phyloP scores from a whole-genome alignment of 2,329 filamentous ascomycete genomes.

The Colletotrichum incanum region DNA sequence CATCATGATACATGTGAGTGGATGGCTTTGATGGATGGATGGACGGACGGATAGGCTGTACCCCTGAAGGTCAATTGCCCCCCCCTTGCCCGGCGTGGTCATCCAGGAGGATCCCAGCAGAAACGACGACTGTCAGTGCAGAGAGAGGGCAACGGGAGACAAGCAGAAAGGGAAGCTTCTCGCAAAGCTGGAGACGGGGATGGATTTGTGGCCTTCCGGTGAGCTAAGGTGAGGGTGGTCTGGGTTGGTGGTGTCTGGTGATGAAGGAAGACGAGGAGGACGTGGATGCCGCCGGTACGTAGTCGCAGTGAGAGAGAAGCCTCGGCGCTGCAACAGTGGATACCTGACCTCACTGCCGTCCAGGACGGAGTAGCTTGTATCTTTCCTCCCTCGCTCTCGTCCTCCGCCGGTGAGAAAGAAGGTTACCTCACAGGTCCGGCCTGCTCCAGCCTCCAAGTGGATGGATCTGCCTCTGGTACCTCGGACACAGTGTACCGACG shows the following conservation, averaged over 20 bases:
- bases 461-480: not conserved
- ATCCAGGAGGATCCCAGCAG: constrained; percentile 33
- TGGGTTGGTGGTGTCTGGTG: not conserved
- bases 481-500: constrained; percentile 34
- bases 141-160: constrained; percentile 19
- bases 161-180: constrained; percentile 24
- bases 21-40: constrained; percentile 1
- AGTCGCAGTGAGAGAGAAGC: not conserved
- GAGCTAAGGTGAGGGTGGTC: constrained; percentile 33
- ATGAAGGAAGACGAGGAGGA: constrained; percentile 1
- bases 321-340: constrained; percentile 6
- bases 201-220: constrained; percentile 34
- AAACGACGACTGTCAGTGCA: constrained; percentile 23
- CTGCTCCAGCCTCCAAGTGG: constrained; percentile 6
- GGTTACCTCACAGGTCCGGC: not conserved
- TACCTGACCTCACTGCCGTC: constrained; percentile 19
- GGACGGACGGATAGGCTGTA: constrained; percentile 6
- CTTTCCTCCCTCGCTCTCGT: constrained; percentile 17
- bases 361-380: not conserved
- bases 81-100: constrained; percentile 23
- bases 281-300: constrained; percentile 17
- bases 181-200: constrained; percentile 28
- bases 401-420: not conserved
- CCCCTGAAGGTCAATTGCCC: constrained; percentile 16
- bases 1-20: not conserved